Conservation (phyloP, 2,329 filamentous ascomycete genomes). For the Westerdykella ornata region DNA sequence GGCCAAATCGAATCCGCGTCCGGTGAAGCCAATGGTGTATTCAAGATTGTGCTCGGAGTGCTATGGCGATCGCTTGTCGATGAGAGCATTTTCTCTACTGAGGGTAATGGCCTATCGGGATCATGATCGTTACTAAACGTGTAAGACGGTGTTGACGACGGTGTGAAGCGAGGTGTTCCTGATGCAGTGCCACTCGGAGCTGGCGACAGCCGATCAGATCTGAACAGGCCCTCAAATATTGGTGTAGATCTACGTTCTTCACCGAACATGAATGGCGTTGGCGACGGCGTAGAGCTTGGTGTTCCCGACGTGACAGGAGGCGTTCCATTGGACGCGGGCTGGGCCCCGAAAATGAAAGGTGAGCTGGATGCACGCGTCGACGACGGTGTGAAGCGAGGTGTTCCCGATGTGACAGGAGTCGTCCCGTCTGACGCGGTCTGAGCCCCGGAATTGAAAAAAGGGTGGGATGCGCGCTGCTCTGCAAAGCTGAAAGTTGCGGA, state of each 20-base stretch:
- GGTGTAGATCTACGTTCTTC: slow-evolving; percentile 1
- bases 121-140: slow-evolving; percentile 3
- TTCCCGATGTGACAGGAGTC: slow-evolving; percentile 2
- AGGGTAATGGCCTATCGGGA: slow-evolving; percentile 9
- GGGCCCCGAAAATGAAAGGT: background rate
- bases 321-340: background rate
- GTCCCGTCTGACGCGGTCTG: background rate
- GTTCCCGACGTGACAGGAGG: slow-evolving; percentile 2
- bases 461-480: slow-evolving; percentile 2
- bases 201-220: too few species aligned
- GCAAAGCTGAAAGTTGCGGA: slow-evolving; percentile 1
- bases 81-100: slow-evolving; percentile 6
- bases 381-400: slow-evolving; percentile 2
- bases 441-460: background rate
- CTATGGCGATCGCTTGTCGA: slow-evolving; percentile 2
- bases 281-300: slow-evolving; percentile 1
- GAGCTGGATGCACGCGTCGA: slow-evolving; percentile 3
- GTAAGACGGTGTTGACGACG: slow-evolving; percentile 2
- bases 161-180: too few species aligned
- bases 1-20: background rate
- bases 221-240: too few species aligned
- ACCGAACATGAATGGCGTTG: slow-evolving; percentile 2
- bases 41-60: slow-evolving; percentile 4
- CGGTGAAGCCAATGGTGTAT: slow-evolving; percentile 6
- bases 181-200: too few species aligned